phyloP scores from a whole-genome alignment of 164 flowering plant species.

The Magnolia sinica region DNA sequence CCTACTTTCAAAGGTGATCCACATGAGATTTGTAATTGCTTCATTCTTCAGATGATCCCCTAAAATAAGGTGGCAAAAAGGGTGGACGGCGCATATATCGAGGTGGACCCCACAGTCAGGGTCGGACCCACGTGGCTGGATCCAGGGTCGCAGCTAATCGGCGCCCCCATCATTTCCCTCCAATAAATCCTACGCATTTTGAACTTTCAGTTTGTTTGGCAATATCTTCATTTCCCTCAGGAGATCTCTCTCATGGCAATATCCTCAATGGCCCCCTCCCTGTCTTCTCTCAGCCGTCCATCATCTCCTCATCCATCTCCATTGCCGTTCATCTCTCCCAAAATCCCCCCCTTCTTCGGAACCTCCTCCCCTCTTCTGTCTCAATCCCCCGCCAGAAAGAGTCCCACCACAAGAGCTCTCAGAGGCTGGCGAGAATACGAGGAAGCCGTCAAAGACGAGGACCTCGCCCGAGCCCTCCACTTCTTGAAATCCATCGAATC shows the following conservation, averaged over 20 bases:
- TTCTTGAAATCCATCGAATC: slow-evolving; percentile 47
- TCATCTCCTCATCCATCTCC: neutral
- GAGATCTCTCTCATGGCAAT: neutral
- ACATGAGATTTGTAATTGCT: too few relatives aligned
- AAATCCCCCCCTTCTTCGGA: neutral
- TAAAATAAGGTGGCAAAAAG: too few relatives aligned
- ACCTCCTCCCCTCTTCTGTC: neutral
- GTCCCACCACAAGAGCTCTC: slow-evolving; percentile 9
- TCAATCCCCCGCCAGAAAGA: neutral
- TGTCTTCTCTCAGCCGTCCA: neutral
- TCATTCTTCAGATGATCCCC: too few relatives aligned
- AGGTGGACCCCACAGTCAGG: too few relatives aligned
- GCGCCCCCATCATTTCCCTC: neutral
- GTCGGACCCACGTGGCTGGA: too few relatives aligned
- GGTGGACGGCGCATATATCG: too few relatives aligned
- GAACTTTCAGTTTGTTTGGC: neutral
- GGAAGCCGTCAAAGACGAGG: slow-evolving; percentile 83
- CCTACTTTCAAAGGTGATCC: too few relatives aligned
- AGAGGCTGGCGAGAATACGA: slow-evolving; percentile 65
- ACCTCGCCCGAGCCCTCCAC: slow-evolving; percentile 69
- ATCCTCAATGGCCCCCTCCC: neutral
- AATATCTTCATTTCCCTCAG: neutral
- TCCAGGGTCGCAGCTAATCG: neutral
- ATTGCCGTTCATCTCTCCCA: neutral
- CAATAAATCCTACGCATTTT: too few relatives aligned